phyloP scores from a whole-genome alignment of 2,329 filamentous ascomycete species.

The Stachybotrys echinatus region DNA sequence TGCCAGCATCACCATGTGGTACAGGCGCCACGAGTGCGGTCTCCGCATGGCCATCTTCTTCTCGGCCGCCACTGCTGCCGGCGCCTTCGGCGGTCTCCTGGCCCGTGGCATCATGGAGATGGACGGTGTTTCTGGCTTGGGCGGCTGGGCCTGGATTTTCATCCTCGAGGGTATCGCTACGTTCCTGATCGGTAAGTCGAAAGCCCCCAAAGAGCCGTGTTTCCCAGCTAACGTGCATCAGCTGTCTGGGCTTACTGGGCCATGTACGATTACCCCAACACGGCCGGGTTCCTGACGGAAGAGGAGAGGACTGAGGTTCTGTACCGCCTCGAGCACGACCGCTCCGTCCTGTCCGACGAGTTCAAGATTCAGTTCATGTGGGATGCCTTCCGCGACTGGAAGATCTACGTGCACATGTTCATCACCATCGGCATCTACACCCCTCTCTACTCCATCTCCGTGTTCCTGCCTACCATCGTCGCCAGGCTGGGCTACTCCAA shows the following conservation, averaged over 20 bases:
- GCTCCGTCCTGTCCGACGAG: constrained; percentile 46
- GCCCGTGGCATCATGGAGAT: constrained; percentile 57
- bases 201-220: neutral
- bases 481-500: constrained; percentile 28
- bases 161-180: constrained; percentile 58
- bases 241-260: constrained; percentile 44
- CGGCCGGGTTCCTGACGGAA: constrained; percentile 41
- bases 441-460: constrained; percentile 31
- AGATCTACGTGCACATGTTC: constrained; percentile 49
- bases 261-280: constrained; percentile 55
- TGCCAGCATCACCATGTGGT: constrained; percentile 50
- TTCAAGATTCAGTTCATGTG: constrained; percentile 50
- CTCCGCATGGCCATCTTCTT: constrained; percentile 58
- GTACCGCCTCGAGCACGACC: constrained; percentile 35
- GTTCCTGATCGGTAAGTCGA: constrained; percentile 30
- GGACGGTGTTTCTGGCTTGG: constrained; percentile 41
- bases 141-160: constrained; percentile 77
- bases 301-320: constrained; percentile 37
- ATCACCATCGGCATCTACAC: constrained; percentile 55
- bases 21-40: constrained; percentile 54
- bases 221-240: constrained; percentile 12
- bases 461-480: constrained; percentile 32
- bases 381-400: constrained; percentile 55
- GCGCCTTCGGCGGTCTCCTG: constrained; percentile 57
- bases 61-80: constrained; percentile 51